Conservation (phyloP, 257 asterid species). For the Solanum pennellii region DNA sequence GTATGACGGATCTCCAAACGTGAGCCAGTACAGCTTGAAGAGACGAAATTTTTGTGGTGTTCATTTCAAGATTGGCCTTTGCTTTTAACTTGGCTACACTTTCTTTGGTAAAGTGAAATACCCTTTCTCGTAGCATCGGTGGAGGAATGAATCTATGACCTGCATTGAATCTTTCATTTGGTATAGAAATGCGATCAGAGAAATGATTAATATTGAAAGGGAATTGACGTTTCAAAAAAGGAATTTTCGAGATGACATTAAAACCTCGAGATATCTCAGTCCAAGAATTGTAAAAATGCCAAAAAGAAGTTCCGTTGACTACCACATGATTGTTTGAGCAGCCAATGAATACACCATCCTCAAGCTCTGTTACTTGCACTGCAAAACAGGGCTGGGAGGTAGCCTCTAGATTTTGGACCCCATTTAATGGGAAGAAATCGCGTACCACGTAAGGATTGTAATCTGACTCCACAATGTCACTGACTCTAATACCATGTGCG, state of each 20-base stretch:
- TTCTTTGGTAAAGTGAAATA: slow-evolving; percentile 20
- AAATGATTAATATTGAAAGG: neutral
- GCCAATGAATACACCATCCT: slow-evolving; percentile 31
- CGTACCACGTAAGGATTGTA: slow-evolving; percentile 8
- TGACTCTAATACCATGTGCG: neutral
- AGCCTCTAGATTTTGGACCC: slow-evolving; percentile 9
- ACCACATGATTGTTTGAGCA: slow-evolving; percentile 26
- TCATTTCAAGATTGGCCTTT: slow-evolving; percentile 24
- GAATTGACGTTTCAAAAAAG: slow-evolving; percentile 17
- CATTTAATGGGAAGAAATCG: slow-evolving; percentile 20
- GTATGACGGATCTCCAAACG: slow-evolving; percentile 27
- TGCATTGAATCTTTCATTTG: neutral
- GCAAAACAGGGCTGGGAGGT: slow-evolving; percentile 19
- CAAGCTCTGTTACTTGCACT: slow-evolving; percentile 31
- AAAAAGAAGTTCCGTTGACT: slow-evolving; percentile 26
- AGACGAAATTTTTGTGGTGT: slow-evolving; percentile 10
- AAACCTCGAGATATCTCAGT: slow-evolving; percentile 11
- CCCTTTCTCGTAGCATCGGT: slow-evolving; percentile 3
- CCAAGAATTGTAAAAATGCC: slow-evolving; percentile 18
- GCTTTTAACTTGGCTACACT: slow-evolving; percentile 13
- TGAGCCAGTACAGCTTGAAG: slow-evolving; percentile 44
- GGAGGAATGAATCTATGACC: neutral
- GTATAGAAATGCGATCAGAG: neutral
- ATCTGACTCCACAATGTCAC: slow-evolving; percentile 7
- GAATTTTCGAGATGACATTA: slow-evolving; percentile 5